Base-by-base conservation (phyloP, 2,329 filamentous ascomycete species). In the Ramularia endophylla region DNA sequence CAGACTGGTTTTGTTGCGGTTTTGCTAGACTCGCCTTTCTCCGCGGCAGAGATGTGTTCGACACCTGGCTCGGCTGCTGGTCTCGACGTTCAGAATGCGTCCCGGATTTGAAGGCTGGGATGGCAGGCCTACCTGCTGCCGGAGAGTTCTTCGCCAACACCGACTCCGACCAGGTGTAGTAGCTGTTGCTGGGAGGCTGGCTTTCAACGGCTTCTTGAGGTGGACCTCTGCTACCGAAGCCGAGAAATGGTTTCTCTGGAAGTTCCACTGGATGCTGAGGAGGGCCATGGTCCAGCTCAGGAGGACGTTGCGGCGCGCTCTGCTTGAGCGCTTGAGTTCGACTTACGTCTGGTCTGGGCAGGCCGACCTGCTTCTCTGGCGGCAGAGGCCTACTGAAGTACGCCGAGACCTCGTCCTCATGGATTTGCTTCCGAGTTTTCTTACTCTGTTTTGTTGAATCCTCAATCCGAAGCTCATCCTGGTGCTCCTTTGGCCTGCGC, bases 161-260 rank as follows among this genome's bases (percentile, higher is more conserved):
- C 19, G 68, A 70, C 28, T 66, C 65, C 5, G 67, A 68, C 66
- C 67, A 69, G 1, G 66, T 64, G 40, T 64, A 59, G 51, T 58
- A 62, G 43, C 61, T 63, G 15, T 52, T 60, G 40, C 53, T 59
- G n/a, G 54, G 51, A 31, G 54, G 27, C 13, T 35, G 40, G 13
- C 15, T 36, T 15, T 41, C 30, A 17, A 17, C 37, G 18, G 22
- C 44, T 2, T 45, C 43, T 7, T 47, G 59, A 9, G 50, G 47
- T 18, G 48, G 52, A 7, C 57, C 59, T 54, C 55, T 63, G 47
- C 57, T 61, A 22, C 62, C 64, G 41, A 65, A 66, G 2, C 60
- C 64, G 11, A 67, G 50, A 43, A 65, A 65, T 8, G 57, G 52
- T 32, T 60, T 63, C 7, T 60, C 57, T 8, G 62, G 53, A 8